Evolutionary conservation across 2,329 filamentous ascomycete genomes (phyloP), one percentile per base, ranked within the genome.

Genomic region (Botrytis fragariae): DNA sequence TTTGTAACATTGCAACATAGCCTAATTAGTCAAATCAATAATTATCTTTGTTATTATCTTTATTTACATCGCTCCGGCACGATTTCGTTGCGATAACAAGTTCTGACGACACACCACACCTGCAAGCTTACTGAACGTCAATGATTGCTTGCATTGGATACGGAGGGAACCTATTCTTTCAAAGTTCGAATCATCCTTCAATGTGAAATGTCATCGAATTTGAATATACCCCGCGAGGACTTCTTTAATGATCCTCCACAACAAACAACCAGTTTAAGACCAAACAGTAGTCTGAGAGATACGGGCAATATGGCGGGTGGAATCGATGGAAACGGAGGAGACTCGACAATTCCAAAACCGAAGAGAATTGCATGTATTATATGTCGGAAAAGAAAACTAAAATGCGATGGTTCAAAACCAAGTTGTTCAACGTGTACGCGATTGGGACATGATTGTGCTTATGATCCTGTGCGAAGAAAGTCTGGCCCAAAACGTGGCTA

Each of bases 281-380:
- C 71, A 42, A 86, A 78, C 81, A 79, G 76, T 71, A 71, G 69
- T 73, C 75, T 48, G 59, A 77, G 71, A 78, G 80, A 81, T 71
- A 76, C 72, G 69, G 78, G 71, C 74, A 80, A 76, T 69, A 79
- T 77, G 77, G 78, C 83, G 65, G 80, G 81, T 72, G 78, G 81
- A 71, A 79, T 81, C 72, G 84, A 84, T 74, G 84, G 85, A 74
- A 82, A 75, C 60, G 87, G 87, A 42, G 45, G 61, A 35, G 51
- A 65, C 77, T 90, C 90, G 76, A 86, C 82, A 78, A 86, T 93
- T 35, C 91, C 92, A 68, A 93, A 93, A 79, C 91, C 91, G n/a
- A 98, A 98, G 86, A 90, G 95, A 77, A 92, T 98, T 79, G 96
- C 96, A 54, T 99, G 96, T 82, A 93, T 97, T 80, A 91, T 98